Percentiles rank a stretch among this genome's conserved stretches.
Evolutionary conservation across 306 rosid species (phyloP).

Genomic region (Fragaria vesca): DNA sequence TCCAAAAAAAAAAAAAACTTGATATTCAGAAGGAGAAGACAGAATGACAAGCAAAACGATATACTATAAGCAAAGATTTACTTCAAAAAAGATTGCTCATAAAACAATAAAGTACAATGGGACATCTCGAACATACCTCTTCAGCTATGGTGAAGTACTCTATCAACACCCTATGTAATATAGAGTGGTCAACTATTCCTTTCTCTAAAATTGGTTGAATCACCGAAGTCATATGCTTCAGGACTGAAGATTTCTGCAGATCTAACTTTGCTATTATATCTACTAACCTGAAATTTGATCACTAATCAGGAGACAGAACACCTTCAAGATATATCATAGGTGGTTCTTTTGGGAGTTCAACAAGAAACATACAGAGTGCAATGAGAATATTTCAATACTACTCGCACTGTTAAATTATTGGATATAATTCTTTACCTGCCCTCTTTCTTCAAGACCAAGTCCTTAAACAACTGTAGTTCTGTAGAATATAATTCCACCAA

Average conservation of each 20-base stretch:
- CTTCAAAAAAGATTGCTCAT: background rate
- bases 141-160: constrained; percentile 85
- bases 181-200: constrained; percentile 94
- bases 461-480: constrained; percentile 84
- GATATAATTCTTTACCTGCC: constrained; percentile 58
- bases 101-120: background rate
- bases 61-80: background rate
- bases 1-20: constrained; percentile 23
- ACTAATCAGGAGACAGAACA: constrained; percentile 19
- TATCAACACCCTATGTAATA: constrained; percentile 68
- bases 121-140: constrained; percentile 46
- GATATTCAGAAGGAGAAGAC: constrained; percentile 35
- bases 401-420: background rate
- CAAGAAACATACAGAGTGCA: background rate
- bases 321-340: background rate
- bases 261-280: constrained; percentile 75
- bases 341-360: constrained; percentile 10
- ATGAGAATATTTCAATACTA: background rate
- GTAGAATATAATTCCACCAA: constrained; percentile 72
- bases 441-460: constrained; percentile 65
- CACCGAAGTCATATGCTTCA: constrained; percentile 70
- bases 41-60: constrained; percentile 9
- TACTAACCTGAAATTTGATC: constrained; percentile 50
- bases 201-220: constrained; percentile 94
- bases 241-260: constrained; percentile 75